Percentiles rank a stretch among this genome's conserved stretches.
Evolutionary conservation across 441 rosid species (phyloP).

Genomic region (Brassica hybrid): DNA sequence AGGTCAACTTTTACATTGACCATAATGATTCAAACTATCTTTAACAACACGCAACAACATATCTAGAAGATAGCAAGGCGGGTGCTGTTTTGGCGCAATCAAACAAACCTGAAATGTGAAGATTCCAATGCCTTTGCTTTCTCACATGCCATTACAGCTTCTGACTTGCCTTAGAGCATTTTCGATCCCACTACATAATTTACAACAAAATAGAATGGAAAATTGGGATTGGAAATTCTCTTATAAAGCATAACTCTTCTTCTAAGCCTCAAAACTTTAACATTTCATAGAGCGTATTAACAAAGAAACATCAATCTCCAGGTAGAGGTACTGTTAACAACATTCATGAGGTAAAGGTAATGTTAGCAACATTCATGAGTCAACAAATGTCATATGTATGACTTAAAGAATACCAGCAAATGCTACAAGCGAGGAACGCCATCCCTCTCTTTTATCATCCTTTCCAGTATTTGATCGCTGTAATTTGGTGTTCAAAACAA

Average conservation of each 20-base stretch:
- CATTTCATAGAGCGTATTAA: not conserved
- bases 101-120: no score
- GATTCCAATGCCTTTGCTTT: conserved; percentile 46
- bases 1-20: conserved; percentile 28
- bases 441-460: conserved; percentile 58
- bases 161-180: not conserved
- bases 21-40: conserved; percentile 14
- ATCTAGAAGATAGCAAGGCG: not conserved
- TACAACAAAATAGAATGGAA: no score
- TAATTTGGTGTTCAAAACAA: conserved; percentile 6
- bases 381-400: not conserved
- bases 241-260: conserved; percentile 52
- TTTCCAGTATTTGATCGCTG: conserved; percentile 58
- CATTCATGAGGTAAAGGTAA: no score
- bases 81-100: not conserved
- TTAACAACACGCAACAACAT: not conserved
- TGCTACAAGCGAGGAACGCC: conserved; percentile 65
- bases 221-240: no score
- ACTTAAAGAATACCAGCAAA: conserved; percentile 51
- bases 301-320: not conserved
- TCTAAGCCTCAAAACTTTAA: conserved; percentile 46
- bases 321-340: not conserved
- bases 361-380: not conserved
- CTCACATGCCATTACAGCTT: conserved; percentile 48
- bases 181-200: no score